Conservation (phyloP, 805 yeast genomes). For the Saccharomycopsis sp. region DNA sequence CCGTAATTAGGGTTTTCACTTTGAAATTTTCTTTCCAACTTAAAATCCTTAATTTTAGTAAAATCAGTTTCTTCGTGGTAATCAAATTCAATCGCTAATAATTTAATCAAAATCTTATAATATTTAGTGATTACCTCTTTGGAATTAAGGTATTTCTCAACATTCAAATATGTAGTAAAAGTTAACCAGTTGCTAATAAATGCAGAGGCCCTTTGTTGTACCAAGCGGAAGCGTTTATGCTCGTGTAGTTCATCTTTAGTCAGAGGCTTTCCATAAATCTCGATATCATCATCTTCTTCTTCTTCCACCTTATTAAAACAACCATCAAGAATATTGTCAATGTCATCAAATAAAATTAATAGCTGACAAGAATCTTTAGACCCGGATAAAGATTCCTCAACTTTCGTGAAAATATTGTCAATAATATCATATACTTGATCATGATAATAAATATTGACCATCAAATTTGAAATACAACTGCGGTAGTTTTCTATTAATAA, state of each 20-base stretch:
- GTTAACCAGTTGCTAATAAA: conserved; percentile 15
- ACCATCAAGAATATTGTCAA: not conserved
- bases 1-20: conserved; percentile 14
- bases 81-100: conserved; percentile 10
- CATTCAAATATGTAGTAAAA: conserved; percentile 7
- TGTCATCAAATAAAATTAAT: not conserved
- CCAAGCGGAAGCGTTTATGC: conserved; percentile 5
- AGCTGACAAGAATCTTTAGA: not conserved
- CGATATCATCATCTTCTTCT: not conserved
- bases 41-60: not conserved
- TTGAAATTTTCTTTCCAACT: conserved; percentile 1
- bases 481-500: conserved; percentile 40
- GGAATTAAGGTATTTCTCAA: not conserved
- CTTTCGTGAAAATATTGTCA: conserved; percentile 49
- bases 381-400: conserved; percentile 23
- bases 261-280: conserved; percentile 9
- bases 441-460: conserved; percentile 74
- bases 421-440: conserved; percentile 83
- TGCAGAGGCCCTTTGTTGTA: conserved; percentile 8
- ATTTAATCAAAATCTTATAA: conserved; percentile 11
- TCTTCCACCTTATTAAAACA: not conserved
- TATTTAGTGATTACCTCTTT: not conserved
- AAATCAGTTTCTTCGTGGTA: not conserved
- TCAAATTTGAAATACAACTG: conserved; percentile 58
- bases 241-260: not conserved